Conservation (phyloP, 129 eudicot species). For the Pittosporum tobira region DNA sequence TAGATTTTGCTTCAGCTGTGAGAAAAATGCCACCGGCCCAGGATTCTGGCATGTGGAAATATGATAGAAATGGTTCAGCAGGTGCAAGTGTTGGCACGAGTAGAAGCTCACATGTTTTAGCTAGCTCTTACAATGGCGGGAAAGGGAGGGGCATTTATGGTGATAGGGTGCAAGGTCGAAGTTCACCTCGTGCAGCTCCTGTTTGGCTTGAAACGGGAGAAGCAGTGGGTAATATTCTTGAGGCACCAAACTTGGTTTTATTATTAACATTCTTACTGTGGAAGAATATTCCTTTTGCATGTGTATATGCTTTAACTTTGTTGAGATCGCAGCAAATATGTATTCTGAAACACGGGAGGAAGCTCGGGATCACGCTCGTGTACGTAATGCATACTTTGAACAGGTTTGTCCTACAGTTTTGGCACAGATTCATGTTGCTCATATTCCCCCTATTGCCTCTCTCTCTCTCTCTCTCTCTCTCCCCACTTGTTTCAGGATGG, state of each 20-base stretch:
- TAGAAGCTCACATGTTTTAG: conserved; percentile 56
- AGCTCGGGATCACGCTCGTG: conserved; percentile 86
- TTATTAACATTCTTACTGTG: neutral
- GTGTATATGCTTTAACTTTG: conserved; percentile 13
- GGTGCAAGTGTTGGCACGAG: conserved; percentile 63
- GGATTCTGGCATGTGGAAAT: conserved; percentile 70
- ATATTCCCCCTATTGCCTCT: neutral
- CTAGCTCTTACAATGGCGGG: conserved; percentile 53
- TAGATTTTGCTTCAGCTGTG: conserved; percentile 91
- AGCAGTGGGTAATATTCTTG: conserved; percentile 68
- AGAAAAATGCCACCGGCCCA: conserved; percentile 75
- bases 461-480: neutral
- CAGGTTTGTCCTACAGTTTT: conserved; percentile 42
- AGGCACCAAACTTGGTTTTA: conserved; percentile 7
- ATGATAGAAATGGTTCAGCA: conserved; percentile 52
- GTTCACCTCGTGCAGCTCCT: conserved; percentile 59
- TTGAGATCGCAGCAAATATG: conserved; percentile 73
- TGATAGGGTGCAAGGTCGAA: conserved; percentile 51
- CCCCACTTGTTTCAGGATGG: neutral
- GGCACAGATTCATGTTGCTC: neutral
- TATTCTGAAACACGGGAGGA: conserved; percentile 83
- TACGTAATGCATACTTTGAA: conserved; percentile 82
- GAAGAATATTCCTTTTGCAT: conserved; percentile 16
- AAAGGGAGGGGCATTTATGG: conserved; percentile 48
- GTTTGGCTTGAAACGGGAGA: conserved; percentile 94